Evolutionary conservation across 352 stramenopile genomes (phyloP), one percentile per base, ranked within the genome.

Genomic region (Phytopythium oedochilum): DNA sequence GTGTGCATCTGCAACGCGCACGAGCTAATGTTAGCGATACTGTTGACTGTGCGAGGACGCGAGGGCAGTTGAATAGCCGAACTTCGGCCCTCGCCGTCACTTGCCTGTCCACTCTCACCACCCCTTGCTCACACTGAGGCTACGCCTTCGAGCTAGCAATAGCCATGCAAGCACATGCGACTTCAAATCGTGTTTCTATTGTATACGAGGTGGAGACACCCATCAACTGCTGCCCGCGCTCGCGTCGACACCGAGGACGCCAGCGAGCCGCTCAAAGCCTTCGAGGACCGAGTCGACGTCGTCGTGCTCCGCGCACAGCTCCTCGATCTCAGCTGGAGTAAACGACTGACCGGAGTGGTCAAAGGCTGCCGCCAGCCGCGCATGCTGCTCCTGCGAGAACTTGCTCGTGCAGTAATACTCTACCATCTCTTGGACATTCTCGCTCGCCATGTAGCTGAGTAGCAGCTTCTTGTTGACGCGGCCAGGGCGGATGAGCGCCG

Each of bases 391-490:
- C 12, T 12, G 2, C 28, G 45, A 28, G 14, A 87, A 64, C 55
- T 42, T 58, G 36, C 57, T 58, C 38, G 53, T 56, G 45, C 66
- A 88, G 57, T 88, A 90, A 59, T 89, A 87, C 69, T 90, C 77
- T 52, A 89, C 47, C 74, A 93, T 89, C n/a, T 73, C 32, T 32
- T 64, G 60, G 11, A 75, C 60, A n/a, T 89, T 64, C 18, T 53
- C 45, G 31, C 45, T 48, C 9, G 57, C 57, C 68, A 95, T 91
- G 65, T 80, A 78, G 0, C 77, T 66, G 26, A 96, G 69, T 36
- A 83, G 39, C 31, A 97, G 40, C 60, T 92, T 90, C 70, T 91
- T 89, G 68, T 97, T 93, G 22, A 98, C 83, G 36, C 90, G 83
- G 1, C 90, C 92, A 1, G 92, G 92, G 5, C 92, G 83, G 7